Conservation (phyloP, 176 grass and related monocot genomes). For the Secale cereale region DNA sequence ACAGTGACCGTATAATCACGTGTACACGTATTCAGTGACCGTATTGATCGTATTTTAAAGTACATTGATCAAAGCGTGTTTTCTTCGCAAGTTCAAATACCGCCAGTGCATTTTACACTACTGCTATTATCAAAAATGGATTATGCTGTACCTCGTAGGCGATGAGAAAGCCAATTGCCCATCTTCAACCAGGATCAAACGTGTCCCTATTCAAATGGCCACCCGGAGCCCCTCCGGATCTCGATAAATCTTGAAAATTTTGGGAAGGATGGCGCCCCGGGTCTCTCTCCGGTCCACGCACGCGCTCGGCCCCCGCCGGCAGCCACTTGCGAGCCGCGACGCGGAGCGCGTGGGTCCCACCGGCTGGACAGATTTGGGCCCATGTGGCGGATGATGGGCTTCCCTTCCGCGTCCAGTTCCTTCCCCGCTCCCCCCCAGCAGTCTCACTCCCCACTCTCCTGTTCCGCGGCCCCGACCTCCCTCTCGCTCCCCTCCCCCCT, state of each 20-base stretch:
- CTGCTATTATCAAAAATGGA: too few species aligned
- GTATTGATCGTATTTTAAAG: too few species aligned
- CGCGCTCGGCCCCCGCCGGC: background rate
- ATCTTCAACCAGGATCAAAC: too few species aligned
- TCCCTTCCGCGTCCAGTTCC: slow-evolving; percentile 10
- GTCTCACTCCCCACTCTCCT: slow-evolving; percentile 18
- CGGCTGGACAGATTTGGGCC: background rate
- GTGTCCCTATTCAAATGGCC: too few species aligned
- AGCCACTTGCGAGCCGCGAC: slow-evolving; percentile 13
- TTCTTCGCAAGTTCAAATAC: too few species aligned
- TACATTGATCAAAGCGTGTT: too few species aligned
- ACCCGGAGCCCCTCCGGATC: too few species aligned
- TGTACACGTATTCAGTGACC: too few species aligned
- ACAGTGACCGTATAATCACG: too few species aligned
- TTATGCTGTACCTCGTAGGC: too few species aligned
- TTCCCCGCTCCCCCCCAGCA: background rate
- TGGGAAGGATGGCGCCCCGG: background rate
- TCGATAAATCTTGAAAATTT: background rate
- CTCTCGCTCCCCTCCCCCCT: background rate
- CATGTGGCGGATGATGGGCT: slow-evolving; percentile 2
- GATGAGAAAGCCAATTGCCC: too few species aligned
- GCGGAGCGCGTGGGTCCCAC: background rate
- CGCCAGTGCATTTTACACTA: too few species aligned
- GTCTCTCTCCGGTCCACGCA: background rate
- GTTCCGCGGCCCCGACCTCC: slow-evolving; percentile 11